Conservation (phyloP, 345 rosid genomes). For the Eutrema japonicum region DNA sequence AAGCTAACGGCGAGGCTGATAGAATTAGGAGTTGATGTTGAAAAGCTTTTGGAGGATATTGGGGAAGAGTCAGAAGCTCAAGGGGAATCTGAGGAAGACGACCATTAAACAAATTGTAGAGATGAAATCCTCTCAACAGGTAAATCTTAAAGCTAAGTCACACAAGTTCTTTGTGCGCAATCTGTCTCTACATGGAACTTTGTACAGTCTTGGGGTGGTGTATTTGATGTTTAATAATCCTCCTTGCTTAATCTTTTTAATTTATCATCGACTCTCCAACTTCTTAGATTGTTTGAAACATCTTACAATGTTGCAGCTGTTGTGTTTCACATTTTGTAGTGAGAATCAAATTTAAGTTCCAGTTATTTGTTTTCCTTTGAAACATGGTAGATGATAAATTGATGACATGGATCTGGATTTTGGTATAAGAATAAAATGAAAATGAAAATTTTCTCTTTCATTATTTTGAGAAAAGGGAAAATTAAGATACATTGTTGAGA, state of each 20-base stretch:
- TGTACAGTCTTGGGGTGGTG: slow-evolving; percentile 33
- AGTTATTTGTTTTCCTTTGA: neutral
- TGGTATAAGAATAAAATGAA: no score
- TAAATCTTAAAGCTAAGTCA: neutral
- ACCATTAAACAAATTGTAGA: slow-evolving; percentile 44
- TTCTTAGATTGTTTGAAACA: slow-evolving; percentile 16
- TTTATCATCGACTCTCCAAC: slow-evolving; percentile 13
- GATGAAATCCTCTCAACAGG: slow-evolving; percentile 20
- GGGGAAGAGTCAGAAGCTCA: slow-evolving; percentile 85
- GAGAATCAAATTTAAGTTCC: neutral
- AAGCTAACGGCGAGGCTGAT: slow-evolving; percentile 67
- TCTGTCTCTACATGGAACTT: slow-evolving; percentile 19
- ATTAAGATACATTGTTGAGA: slow-evolving; percentile 8
- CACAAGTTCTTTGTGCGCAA: neutral
- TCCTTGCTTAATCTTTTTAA: slow-evolving; percentile 3
- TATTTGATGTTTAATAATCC: slow-evolving; percentile 8
- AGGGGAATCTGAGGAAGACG: slow-evolving; percentile 68
- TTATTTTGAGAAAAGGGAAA: neutral
- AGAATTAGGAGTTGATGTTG: slow-evolving; percentile 92
- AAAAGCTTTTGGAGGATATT: slow-evolving; percentile 78
- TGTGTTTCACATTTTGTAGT: neutral
- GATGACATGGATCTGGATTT: neutral
- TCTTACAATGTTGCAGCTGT: slow-evolving; percentile 2
- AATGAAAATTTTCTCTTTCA: no score
- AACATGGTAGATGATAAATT: no score